Base-by-base conservation (phyloP, 192 early-diverging fungal species). In the Neocallimastix lanati region DNA sequence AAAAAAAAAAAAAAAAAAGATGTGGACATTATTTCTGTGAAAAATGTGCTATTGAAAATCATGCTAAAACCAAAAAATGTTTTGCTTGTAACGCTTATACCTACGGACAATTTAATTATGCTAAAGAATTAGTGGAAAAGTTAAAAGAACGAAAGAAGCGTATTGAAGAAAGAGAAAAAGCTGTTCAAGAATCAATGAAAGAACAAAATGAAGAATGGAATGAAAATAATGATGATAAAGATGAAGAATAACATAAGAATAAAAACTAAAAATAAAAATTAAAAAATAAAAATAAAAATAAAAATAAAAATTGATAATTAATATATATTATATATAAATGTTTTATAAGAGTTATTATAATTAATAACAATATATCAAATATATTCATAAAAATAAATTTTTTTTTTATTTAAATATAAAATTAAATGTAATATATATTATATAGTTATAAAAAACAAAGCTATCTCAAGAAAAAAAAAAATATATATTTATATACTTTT, bases 1-100 rank as follows among this genome's bases (percentile, higher is more conserved):
- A 6, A 33, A 33, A 33, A 6, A 33, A 33, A 6, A 33, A 33
- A 6, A 33, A 33, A 28, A 2, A 50, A 81, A 91, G 91, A 82
- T 97, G 98, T 85, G 87, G 90, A 35, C 98, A 99, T 81, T 97
- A 96, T 84, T 99, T 98, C 87, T 98, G 96, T 84, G 96, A 98
- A 85, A 86, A 86, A 16, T 99, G 98, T 79, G 98, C 98, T 25
- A 81, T 98, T 36, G 87, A 92, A 67, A 90, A 94, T 28, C 94
- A 93, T 84, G 82, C 87, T 29, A 96, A 96, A 83, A 86, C 89
- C 16, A 89, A 91, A 25, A 98, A 96, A 83, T 99, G 98, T 84
- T 94, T 91, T 86, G 93, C 92, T 11, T 99, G 98, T 83, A 92
- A 92, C 12, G 83, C 88, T 0, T 86, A 93, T 7, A 98, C 97